Evolutionary conservation across 2,329 filamentous ascomycete genomes (phyloP).

Genomic region (Sphaerostilbella broomeana): DNA sequence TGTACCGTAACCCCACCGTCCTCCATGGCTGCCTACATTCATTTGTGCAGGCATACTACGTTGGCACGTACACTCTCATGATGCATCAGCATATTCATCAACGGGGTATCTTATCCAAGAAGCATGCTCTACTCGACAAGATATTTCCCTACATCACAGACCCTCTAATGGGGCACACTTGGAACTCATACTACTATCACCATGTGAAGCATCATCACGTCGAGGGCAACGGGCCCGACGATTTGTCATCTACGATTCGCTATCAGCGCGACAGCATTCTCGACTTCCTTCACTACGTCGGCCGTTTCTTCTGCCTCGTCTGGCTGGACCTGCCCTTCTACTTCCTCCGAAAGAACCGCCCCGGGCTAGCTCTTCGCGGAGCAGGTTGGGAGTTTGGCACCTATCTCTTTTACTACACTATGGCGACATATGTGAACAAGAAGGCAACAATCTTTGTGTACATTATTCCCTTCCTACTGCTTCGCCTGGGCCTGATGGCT

Average conservation of each 20-base stretch:
- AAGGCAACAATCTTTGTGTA: slow-evolving; percentile 58
- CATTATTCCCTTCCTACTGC: slow-evolving; percentile 56
- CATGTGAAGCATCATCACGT: slow-evolving; percentile 84
- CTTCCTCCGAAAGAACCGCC: slow-evolving; percentile 59
- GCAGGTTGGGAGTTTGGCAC: slow-evolving; percentile 55
- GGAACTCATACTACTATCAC: slow-evolving; percentile 81
- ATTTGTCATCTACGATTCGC: slow-evolving; percentile 68
- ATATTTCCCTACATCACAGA: slow-evolving; percentile 68
- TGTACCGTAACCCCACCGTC: slow-evolving; percentile 62
- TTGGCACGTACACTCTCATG: slow-evolving; percentile 71
- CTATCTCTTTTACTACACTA: slow-evolving; percentile 43
- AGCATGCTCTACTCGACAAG: slow-evolving; percentile 50
- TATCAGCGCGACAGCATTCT: slow-evolving; percentile 64
- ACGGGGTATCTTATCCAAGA: slow-evolving; percentile 57
- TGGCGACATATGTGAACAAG: slow-evolving; percentile 44
- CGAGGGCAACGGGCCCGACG: slow-evolving; percentile 70
- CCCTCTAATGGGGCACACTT: slow-evolving; percentile 74
- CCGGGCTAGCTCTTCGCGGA: slow-evolving; percentile 45
- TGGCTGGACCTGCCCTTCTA: slow-evolving; percentile 72
- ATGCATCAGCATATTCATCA: slow-evolving; percentile 82
- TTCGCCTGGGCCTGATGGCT: slow-evolving; percentile 69
- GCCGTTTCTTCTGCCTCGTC: slow-evolving; percentile 64
- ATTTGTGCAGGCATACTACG: slow-evolving; percentile 60
- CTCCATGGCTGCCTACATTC: slow-evolving; percentile 60
- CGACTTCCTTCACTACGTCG: slow-evolving; percentile 66